phyloP scores from a whole-genome alignment of 176 grass and related monocot genomes.

The Musa beccarii region DNA sequence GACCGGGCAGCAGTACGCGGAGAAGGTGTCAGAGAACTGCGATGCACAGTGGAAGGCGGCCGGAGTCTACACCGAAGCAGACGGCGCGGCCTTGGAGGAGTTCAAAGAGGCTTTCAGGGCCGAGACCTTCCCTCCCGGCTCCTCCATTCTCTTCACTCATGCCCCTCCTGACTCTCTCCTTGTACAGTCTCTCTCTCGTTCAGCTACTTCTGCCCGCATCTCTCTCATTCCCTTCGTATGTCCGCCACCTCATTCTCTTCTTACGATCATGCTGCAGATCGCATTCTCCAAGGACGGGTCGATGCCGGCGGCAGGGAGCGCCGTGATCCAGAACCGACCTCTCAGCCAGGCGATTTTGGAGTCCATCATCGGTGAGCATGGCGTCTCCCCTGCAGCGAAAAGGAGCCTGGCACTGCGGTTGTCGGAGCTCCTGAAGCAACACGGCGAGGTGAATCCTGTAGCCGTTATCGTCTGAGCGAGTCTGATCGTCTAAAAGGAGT shows the following conservation, averaged over 20 bases:
- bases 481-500: no score
- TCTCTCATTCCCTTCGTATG: no score
- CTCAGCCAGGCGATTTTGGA: constrained; percentile 59
- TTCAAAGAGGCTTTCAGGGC: constrained; percentile 60
- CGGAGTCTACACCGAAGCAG: constrained; percentile 58
- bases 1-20: constrained; percentile 69
- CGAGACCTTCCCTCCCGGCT: constrained; percentile 58
- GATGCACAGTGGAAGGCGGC: constrained; percentile 48
- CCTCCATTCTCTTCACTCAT: constrained; percentile 87
- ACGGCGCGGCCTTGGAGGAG: constrained; percentile 45
- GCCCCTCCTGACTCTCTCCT: constrained; percentile 44
- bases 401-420: neutral
- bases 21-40: constrained; percentile 88
- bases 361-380: constrained; percentile 65
- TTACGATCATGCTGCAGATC: constrained; percentile 26
- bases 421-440: neutral
- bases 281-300: constrained; percentile 54
- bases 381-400: constrained; percentile 8
- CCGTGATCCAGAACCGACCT: constrained; percentile 45
- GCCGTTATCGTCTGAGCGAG: neutral
- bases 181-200: constrained; percentile 17
- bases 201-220: neutral
- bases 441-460: neutral
- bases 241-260: neutral
- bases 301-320: constrained; percentile 17